These are phyloP conservation scores for Pichia californica DNA, from an alignment of 805 yeast species.

Conservation along the genomic window DNA sequence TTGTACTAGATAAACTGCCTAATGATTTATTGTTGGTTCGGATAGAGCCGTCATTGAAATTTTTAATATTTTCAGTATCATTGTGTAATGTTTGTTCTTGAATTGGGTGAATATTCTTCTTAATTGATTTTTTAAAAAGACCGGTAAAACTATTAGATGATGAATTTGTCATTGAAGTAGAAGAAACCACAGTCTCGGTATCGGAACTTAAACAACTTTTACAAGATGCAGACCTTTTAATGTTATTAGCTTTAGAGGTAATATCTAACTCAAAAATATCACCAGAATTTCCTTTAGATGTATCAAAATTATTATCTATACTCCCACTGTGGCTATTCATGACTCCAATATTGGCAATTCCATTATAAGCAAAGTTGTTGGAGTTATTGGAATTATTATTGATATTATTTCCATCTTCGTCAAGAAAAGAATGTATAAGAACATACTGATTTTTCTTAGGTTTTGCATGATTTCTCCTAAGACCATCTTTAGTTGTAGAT, in stretches of 20 bases:
- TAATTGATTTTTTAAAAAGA: constrained; percentile 3
- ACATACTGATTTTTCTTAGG: constrained; percentile 20
- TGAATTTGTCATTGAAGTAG: neutral
- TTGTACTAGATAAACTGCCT: neutral
- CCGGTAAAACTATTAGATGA: neutral
- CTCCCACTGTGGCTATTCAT: no score
- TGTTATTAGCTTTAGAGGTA: neutral
- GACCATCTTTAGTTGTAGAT: constrained; percentile 23
- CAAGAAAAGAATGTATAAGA: neutral
- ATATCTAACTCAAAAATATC: neutral
- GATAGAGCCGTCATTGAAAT: no score
- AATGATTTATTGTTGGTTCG: neutral
- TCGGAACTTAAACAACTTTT: neutral
- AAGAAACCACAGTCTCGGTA: neutral
- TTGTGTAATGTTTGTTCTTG: neutral
- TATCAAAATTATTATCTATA: no score
- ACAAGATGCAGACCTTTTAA: neutral
- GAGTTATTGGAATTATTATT: no score
- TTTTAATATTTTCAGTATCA: neutral
- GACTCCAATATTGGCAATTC: neutral
- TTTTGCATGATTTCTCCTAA: constrained; percentile 23
- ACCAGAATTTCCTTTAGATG: no score
- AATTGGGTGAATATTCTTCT: neutral
- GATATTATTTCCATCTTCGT: neutral
- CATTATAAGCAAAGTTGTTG: no score